Evolutionary conservation across 257 asterid genomes (phyloP).

Genomic region (Ilex asprella): DNA sequence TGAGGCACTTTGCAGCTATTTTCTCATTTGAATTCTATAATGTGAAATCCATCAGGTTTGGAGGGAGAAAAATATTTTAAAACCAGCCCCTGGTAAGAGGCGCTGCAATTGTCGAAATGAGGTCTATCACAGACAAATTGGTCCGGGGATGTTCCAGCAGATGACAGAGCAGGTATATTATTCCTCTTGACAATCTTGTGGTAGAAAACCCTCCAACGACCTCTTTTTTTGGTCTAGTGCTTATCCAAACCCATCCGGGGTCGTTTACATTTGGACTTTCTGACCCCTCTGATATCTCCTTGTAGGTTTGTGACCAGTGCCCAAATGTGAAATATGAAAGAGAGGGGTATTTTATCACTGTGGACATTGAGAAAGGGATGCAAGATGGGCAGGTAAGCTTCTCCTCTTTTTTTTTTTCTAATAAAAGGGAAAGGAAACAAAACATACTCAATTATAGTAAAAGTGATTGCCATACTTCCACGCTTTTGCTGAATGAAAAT

Average conservation of each 20-base stretch:
- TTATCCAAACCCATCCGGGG: too few species aligned
- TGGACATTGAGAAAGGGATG: slow-evolving; percentile 98
- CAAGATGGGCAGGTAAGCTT: slow-evolving; percentile 88
- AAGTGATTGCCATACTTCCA: too few species aligned
- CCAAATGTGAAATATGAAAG: slow-evolving; percentile 91
- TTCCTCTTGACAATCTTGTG: too few species aligned
- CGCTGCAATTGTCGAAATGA: slow-evolving; percentile 96
- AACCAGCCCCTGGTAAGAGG: slow-evolving; percentile 96
- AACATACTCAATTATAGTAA: too few species aligned
- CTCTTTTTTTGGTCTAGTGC: too few species aligned
- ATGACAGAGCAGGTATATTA: slow-evolving; percentile 87
- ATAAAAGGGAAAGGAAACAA: too few species aligned
- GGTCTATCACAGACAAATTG: slow-evolving; percentile 97
- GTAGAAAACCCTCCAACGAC: too few species aligned
- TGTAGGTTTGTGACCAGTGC: slow-evolving; percentile 94
- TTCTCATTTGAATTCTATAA: too few species aligned
- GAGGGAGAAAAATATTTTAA: slow-evolving; percentile 87
- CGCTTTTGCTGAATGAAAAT: too few species aligned
- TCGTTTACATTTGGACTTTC: too few species aligned
- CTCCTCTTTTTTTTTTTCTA: background rate
- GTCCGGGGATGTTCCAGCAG: slow-evolving; percentile 99
- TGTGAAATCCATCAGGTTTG: slow-evolving; percentile 40
- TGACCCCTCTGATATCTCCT: slow-evolving; percentile 4
- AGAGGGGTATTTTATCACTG: slow-evolving; percentile 85
- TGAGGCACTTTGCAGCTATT: too few species aligned